phyloP scores from a whole-genome alignment of 2,329 filamentous ascomycete genomes.

The Pseudogymnoascus sp. region DNA sequence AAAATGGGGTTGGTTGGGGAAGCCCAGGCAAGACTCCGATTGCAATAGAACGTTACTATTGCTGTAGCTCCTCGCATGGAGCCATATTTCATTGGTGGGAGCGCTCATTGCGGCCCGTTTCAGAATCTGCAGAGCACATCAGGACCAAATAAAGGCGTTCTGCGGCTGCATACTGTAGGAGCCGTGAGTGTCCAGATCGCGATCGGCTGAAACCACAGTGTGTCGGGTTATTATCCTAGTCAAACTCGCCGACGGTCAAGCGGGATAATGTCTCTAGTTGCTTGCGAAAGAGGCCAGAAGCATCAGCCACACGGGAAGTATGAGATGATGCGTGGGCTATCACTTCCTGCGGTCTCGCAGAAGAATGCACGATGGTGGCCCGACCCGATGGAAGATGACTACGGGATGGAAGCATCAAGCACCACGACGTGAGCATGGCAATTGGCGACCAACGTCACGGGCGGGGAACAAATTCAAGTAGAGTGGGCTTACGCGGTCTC shows the following conservation, averaged over 20 bases:
- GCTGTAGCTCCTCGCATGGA: not conserved
- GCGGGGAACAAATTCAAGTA: not conserved
- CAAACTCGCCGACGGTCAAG: not conserved
- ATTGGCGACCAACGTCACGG: not conserved
- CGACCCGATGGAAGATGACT: not conserved
- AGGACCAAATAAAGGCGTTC: not conserved
- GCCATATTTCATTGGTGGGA: not conserved
- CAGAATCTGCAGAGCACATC: not conserved
- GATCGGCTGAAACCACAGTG: not conserved
- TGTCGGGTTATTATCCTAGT: not conserved
- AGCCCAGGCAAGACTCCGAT: not conserved
- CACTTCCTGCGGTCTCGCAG: not conserved
- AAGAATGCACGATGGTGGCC: not conserved
- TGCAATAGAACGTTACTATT: not conserved
- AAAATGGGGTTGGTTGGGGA: not conserved
- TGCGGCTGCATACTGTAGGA: not conserved
- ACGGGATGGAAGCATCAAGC: not conserved
- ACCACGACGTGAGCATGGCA: not conserved
- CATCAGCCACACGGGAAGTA: not conserved
- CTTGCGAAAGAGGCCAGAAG: not conserved
- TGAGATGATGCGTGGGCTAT: not conserved
- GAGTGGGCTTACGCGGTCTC: not conserved
- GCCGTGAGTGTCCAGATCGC: not conserved
- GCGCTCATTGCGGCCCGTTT: not conserved
- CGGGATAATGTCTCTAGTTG: not conserved